phyloP scores from a whole-genome alignment of 1,284 basidiomycete genomes.

The Malassezia brasiliensis region DNA sequence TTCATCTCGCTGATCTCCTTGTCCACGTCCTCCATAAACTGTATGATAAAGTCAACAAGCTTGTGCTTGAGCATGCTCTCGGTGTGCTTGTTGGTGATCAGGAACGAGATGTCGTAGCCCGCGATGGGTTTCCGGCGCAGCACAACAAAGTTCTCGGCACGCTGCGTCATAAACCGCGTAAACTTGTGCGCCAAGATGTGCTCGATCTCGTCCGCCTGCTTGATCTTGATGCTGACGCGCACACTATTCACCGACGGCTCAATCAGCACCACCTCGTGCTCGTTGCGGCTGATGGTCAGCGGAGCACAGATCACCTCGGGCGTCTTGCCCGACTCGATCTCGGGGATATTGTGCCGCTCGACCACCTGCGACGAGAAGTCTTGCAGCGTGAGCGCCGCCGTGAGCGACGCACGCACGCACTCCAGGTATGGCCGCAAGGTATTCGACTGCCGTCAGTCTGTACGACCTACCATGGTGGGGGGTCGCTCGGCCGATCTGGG shows the following conservation, averaged over 20 bases:
- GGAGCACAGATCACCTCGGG: constrained; percentile 77
- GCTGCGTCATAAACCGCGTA: constrained; percentile 97
- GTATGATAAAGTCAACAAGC: constrained; percentile 98
- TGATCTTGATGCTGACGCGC: constrained; percentile 90
- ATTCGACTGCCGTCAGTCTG: constrained; percentile 51
- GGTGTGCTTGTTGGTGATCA: constrained; percentile 92
- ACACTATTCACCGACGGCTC: constrained; percentile 96
- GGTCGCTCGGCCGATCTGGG: constrained; percentile 1
- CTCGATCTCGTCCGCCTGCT: constrained; percentile 98
- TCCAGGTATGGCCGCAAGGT: constrained; percentile 85
- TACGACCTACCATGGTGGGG: constrained; percentile 11
- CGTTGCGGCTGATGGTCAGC: constrained; percentile 84
- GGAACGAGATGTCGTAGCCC: constrained; percentile 91
- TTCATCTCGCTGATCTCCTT: constrained; percentile 72
- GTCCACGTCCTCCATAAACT: constrained; percentile 99
- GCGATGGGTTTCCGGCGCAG: constrained; percentile 82
- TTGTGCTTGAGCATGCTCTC: constrained; percentile 99
- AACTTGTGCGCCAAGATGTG: constrained; percentile 94
- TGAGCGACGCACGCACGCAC: constrained; percentile 86
- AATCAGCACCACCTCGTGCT: constrained; percentile 90
- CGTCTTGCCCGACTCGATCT: constrained; percentile 37
- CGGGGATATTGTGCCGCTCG: constrained; percentile 90
- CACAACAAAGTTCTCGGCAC: constrained; percentile 93
- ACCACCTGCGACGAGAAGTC: constrained; percentile 97
- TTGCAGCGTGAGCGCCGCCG: constrained; percentile 90